Evolutionary conservation across 1,284 basidiomycete species (phyloP), one percentile per base, ranked within the genome.

Genomic region (Apiotrichum brassicae): DNA sequence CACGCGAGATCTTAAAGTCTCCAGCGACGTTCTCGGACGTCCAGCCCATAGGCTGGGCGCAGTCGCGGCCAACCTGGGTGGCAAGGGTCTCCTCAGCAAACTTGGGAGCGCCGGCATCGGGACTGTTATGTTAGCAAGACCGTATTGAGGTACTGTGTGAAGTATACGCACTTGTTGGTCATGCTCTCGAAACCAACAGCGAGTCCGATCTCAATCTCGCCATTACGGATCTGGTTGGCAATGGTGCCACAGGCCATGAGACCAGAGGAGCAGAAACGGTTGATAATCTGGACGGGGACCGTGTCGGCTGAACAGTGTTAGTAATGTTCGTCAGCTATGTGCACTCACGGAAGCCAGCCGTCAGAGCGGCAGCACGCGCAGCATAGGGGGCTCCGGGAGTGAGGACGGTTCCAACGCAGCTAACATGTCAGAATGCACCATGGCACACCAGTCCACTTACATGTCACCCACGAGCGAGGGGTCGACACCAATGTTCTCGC

Each of bases 121-220:
- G 91, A 76, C 82, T 85, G 46, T 4, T 4, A 23, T 23, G 43
- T 83, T 77, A 42, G 82, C 85, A 71, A 81, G 79, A 32, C 82
- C 81, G 7, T 6, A n/a, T 62, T 76, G 78, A 24, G 86, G 78
- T 39, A 87, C 88, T 80, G 91, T 46, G 86, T 13, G 12, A 16
- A 14, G 84, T 62, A 81, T 2, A 43, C 46, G 36, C 34, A 48
- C 46, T 45, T 53, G 6, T 18, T 79, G 1, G 90, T 91, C 93
- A 98, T 97, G 43, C 84, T 86, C 76, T 98, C 94, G 28, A 93
- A 92, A 64, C 94, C 94, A 43, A 91, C 72, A 2, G 89, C 88
- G 54, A 97, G 91, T 57, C 94, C 93, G 65, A 97, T 85, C 69
- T 93, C 86, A 59, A 94, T 93, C 75, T 90, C 84, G 2, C 89